Evolutionary conservation across 441 rosid genomes (phyloP), one percentile per base, ranked within the genome.

Genomic region (Metrosideros polymorpha): DNA sequence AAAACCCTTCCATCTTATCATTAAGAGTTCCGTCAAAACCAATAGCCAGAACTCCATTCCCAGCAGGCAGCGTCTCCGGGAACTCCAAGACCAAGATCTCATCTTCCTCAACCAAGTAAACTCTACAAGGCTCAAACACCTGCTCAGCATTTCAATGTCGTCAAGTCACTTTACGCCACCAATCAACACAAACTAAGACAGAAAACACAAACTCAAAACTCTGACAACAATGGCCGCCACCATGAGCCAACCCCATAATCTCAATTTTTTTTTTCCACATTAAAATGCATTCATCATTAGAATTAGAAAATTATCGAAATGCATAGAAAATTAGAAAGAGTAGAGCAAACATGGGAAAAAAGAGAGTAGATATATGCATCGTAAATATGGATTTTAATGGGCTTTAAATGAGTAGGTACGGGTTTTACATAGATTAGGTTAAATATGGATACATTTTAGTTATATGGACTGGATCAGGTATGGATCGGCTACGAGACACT

Each of bases 1-100:
- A 98, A 87, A 98, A 95, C 4, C 99, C 99, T 86, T 94, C 96
- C 99, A 95, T 94, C 90, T 91, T 92, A 56, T 96, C 98, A 89
- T 92, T 98, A 47, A 98, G 91, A 45, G 89, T 88, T 51, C 98
- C 99, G 55, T 89, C 92, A 87, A 95, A 98, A 3, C 52, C 89
- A n/a, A 96, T 90, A 39, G 89, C 87, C 84, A 97, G 89, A 88
- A 91, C 91, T 52, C 99, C 99, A 9, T 86, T 27, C 29, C 97
- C 98, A 54, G 88, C 83, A 0, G 97, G 97, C 85, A 98, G 95
- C n/a, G 52, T 84, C 87, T 92, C 95, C 61, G 87, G 75, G 87
- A 96, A 97, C 86, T 96, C 98, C 89, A 97, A 86, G 84, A 95
- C 94, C 87, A 97, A 51, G 85, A 96, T 92, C 93, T 95, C 96